Conservation (phyloP, 139 green algal species). For the Chlamydomonas sp. region DNA sequence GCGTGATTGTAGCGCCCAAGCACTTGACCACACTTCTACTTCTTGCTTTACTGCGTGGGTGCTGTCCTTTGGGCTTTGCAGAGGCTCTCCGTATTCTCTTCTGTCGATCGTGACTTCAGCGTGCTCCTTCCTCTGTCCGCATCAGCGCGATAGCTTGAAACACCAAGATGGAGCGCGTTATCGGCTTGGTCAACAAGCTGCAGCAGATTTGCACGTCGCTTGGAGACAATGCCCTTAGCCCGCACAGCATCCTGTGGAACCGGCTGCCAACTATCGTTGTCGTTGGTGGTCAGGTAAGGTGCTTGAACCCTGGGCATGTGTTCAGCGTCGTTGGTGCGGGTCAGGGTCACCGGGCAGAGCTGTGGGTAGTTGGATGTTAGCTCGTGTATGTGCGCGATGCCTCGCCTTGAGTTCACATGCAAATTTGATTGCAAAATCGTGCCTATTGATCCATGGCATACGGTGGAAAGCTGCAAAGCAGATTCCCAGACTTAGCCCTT, state of each 20-base stretch:
- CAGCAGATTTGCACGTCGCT: constrained; percentile 73
- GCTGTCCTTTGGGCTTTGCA: neutral
- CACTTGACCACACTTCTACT: too few relatives aligned
- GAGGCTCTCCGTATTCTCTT: neutral
- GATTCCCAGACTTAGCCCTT: neutral
- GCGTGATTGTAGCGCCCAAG: too few relatives aligned
- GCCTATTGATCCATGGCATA: too few relatives aligned
- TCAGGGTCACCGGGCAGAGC: neutral
- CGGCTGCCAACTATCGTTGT: constrained; percentile 92
- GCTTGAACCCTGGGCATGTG: neutral
- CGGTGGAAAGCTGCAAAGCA: neutral
- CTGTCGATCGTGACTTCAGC: neutral
- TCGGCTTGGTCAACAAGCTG: constrained; percentile 69
- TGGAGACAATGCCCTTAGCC: constrained; percentile 62
- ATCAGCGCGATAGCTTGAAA: too few relatives aligned
- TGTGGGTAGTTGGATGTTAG: constrained; percentile 15
- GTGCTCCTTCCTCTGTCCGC: neutral
- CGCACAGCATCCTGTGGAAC: constrained; percentile 76
- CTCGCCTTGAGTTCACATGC: too few relatives aligned
- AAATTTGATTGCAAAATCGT: too few relatives aligned
- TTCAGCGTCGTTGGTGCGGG: neutral
- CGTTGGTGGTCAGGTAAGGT: constrained; percentile 86
- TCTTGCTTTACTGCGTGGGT: too few relatives aligned
- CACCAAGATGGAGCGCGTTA: constrained; percentile 49
- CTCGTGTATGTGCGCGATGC: neutral